These are phyloP conservation scores for Pythium phragmitis DNA, from an alignment of 352 stramenopile species.

Conservation along the genomic window DNA sequence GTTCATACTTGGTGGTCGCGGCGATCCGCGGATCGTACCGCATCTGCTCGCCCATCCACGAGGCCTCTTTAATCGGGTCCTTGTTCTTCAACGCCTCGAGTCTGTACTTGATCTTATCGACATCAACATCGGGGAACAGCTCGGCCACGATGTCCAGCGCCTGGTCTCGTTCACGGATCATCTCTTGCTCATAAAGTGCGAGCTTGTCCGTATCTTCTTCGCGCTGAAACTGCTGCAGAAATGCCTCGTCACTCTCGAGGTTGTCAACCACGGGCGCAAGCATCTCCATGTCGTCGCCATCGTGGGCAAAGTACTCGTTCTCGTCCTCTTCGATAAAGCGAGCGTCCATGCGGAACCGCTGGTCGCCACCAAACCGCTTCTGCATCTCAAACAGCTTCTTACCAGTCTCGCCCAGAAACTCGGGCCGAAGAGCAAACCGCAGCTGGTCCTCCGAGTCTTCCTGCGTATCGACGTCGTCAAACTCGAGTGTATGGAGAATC, in stretches of 20 bases:
- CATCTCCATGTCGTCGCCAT: slow-evolving; percentile 30
- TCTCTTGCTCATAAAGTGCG: slow-evolving; percentile 39
- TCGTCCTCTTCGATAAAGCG: slow-evolving; percentile 71
- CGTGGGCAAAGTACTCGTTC: slow-evolving; percentile 42
- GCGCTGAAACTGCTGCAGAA: slow-evolving; percentile 49
- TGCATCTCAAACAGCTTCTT: slow-evolving; percentile 83
- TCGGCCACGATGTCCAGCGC: slow-evolving; percentile 53
- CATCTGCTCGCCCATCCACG: slow-evolving; percentile 77
- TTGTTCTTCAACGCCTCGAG: slow-evolving; percentile 47
- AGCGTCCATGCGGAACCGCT: slow-evolving; percentile 75
- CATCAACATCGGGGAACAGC: slow-evolving; percentile 67
- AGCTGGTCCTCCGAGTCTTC: slow-evolving; percentile 30
- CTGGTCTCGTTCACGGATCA: slow-evolving; percentile 47
- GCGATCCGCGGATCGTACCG: slow-evolving; percentile 61
- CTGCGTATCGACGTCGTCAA: slow-evolving; percentile 32
- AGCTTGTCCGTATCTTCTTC: slow-evolving; percentile 40
- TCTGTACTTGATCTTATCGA: slow-evolving; percentile 57
- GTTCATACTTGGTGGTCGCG: slow-evolving; percentile 50
- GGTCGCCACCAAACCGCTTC: slow-evolving; percentile 73
- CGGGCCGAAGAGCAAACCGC: slow-evolving; percentile 61
- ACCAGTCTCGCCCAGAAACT: slow-evolving; percentile 68
- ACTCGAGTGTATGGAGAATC: slow-evolving; percentile 41
- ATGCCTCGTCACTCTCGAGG: slow-evolving; percentile 22
- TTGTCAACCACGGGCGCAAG: slow-evolving; percentile 16
- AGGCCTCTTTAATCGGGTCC: slow-evolving; percentile 66